Evolutionary conservation across 148 eudicot species (phyloP).

Genomic region (Bassia scoparia): DNA sequence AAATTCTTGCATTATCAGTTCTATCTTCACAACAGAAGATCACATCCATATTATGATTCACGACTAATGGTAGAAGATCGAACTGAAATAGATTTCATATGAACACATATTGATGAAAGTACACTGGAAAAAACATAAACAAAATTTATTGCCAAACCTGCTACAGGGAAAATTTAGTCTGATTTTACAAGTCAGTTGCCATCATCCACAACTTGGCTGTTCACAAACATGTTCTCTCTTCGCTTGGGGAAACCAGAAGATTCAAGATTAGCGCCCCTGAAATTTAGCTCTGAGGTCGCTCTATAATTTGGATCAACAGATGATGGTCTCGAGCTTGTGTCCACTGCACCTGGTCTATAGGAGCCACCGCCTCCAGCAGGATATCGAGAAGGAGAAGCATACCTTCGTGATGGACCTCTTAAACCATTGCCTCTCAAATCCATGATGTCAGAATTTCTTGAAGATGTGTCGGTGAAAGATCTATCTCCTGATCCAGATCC

Average conservation of each 20-base stretch:
- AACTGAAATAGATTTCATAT: conserved; percentile 18
- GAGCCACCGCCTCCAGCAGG: conserved; percentile 45
- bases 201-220: conserved; percentile 39
- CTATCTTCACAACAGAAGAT: conserved; percentile 4
- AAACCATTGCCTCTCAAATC: conserved; percentile 60
- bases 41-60: neutral
- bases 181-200: conserved; percentile 26
- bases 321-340: conserved; percentile 52
- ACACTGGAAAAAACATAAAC: conserved; percentile 8
- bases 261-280: conserved; percentile 68
- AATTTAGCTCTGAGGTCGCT: conserved; percentile 65
- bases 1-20: conserved; percentile 8
- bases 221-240: conserved; percentile 53
- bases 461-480: conserved; percentile 49
- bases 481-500: conserved; percentile 53
- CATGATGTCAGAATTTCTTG: conserved; percentile 57
- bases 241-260: conserved; percentile 55
- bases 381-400: conserved; percentile 77
- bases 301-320: conserved; percentile 64
- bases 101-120: conserved; percentile 5
- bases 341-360: conserved; percentile 48
- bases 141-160: conserved; percentile 16
- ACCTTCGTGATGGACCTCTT: conserved; percentile 71
- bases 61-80: neutral
- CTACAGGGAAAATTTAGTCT: conserved; percentile 4